A percentile compares a stretch with the other conserved stretches of the same genome.
phyloP scores from a whole-genome alignment of 768 basidiomycete genomes.

The Leucogyrophana mollusca region DNA sequence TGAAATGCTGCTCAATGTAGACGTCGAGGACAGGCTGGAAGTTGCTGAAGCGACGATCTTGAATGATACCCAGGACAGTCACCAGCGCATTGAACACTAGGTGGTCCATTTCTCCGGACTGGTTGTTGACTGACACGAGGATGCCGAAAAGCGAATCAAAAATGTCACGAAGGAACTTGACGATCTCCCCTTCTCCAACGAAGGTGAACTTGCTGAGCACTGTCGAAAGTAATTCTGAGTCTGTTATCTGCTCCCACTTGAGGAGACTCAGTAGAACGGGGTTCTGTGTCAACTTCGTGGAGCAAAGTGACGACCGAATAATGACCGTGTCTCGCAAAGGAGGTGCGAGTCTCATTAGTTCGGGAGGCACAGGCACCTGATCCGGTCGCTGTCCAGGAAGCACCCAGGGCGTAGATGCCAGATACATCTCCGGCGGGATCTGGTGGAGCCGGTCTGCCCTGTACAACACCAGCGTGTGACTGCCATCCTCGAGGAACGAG shows the following conservation, averaged over 20 bases:
- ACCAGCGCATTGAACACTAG: slow-evolving; percentile 90
- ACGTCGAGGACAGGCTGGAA: slow-evolving; percentile 92
- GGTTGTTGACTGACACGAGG: slow-evolving; percentile 72
- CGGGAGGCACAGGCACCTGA: slow-evolving; percentile 52
- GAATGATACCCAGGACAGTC: slow-evolving; percentile 87
- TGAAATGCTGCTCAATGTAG: slow-evolving; percentile 91
- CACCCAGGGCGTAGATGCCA: slow-evolving; percentile 63
- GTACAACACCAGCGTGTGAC: slow-evolving; percentile 83
- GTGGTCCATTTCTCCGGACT: slow-evolving; percentile 75
- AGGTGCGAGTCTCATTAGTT: slow-evolving; percentile 63
- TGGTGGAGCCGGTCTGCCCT: slow-evolving; percentile 69
- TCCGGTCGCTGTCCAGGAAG: slow-evolving; percentile 58
- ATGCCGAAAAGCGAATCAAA: slow-evolving; percentile 94
- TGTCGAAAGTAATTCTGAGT: slow-evolving; percentile 63
- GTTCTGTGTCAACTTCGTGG: slow-evolving; percentile 91
- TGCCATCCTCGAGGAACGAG: slow-evolving; percentile 87
- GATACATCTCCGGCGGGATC: slow-evolving; percentile 68
- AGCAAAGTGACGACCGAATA: slow-evolving; percentile 88
- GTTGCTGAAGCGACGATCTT: slow-evolving; percentile 92
- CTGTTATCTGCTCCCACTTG: slow-evolving; percentile 72
- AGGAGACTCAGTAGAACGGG: slow-evolving; percentile 76
- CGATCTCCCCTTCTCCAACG: slow-evolving; percentile 91
- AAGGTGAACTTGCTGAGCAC: slow-evolving; percentile 86
- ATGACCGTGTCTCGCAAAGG: slow-evolving; percentile 75
- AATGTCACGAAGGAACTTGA: slow-evolving; percentile 87